These are phyloP conservation scores for Ceratobasidium sp. DNA, from an alignment of 1,284 basidiomycete genomes.

Conservation along the genomic window DNA sequence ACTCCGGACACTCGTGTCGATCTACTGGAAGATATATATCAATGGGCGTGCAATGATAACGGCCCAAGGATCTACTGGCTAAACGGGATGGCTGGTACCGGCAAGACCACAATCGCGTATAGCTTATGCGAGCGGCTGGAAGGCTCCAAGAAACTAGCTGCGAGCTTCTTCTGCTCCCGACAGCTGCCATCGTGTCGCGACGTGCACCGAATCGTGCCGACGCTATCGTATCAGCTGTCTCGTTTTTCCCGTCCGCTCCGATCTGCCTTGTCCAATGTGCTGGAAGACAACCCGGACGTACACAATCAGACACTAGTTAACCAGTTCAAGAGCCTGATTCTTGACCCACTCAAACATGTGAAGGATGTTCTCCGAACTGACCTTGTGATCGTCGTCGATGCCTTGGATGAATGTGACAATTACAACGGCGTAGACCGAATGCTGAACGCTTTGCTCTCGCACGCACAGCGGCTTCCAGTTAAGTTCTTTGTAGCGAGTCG, in stretches of 20 bases:
- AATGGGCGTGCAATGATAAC: neutral
- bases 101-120: too few relatives aligned
- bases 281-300: neutral
- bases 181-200: neutral
- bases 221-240: neutral
- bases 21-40: neutral
- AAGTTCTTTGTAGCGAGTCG: slow-evolving; percentile 19
- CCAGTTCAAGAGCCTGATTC: neutral
- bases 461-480: neutral
- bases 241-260: too few relatives aligned
- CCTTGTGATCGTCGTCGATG: too few relatives aligned
- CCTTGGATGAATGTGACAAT: too few relatives aligned
- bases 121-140: too few relatives aligned
- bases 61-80: too few relatives aligned
- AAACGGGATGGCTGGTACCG: too few relatives aligned
- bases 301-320: neutral
- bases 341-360: neutral
- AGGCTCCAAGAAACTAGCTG: neutral
- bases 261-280: neutral
- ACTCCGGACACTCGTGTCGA: neutral
- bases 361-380: too few relatives aligned
- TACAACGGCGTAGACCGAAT: too few relatives aligned
- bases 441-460: too few relatives aligned
- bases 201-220: neutral
- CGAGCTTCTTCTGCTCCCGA: slow-evolving; percentile 6